These are phyloP conservation scores for Cinnamomum chago DNA, from an alignment of 164 flowering plant species.

Conservation along the genomic window DNA sequence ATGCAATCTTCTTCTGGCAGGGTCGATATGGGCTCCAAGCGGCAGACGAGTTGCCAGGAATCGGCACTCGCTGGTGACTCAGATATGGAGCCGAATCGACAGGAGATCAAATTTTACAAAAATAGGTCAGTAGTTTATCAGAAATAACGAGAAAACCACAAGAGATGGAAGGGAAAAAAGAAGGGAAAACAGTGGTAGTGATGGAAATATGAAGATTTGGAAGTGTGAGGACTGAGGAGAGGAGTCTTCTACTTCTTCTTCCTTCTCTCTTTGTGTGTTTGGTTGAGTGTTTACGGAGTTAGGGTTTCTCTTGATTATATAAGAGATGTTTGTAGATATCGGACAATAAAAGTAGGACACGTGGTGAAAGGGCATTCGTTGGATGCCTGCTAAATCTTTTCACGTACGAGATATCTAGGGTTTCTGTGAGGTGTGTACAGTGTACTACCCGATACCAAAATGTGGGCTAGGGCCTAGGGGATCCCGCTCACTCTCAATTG, in stretches of 20 bases:
- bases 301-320: neutral
- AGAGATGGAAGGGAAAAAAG: neutral
- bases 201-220: neutral
- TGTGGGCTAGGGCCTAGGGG: too few relatives aligned
- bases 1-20: slow-evolving; percentile 15
- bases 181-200: neutral
- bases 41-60: slow-evolving; percentile 17
- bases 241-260: too few relatives aligned
- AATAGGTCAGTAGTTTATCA: neutral
- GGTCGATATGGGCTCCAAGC: slow-evolving; percentile 15
- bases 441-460: too few relatives aligned
- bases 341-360: neutral
- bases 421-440: too few relatives aligned
- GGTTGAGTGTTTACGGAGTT: neutral
- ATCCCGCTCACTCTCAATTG: too few relatives aligned
- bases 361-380: neutral
- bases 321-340: neutral
- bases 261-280: too few relatives aligned
- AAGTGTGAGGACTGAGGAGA: too few relatives aligned
- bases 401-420: too few relatives aligned
- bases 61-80: slow-evolving; percentile 18
- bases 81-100: slow-evolving; percentile 3
- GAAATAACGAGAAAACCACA: neutral
- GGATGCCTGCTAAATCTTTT: too few relatives aligned
- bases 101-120: neutral